A percentile compares a stretch with the other conserved stretches of the same genome.
These are phyloP conservation scores for Diaporthe sp. DNA, from an alignment of 2,329 filamentous ascomycete genomes.

Conservation along the genomic window DNA sequence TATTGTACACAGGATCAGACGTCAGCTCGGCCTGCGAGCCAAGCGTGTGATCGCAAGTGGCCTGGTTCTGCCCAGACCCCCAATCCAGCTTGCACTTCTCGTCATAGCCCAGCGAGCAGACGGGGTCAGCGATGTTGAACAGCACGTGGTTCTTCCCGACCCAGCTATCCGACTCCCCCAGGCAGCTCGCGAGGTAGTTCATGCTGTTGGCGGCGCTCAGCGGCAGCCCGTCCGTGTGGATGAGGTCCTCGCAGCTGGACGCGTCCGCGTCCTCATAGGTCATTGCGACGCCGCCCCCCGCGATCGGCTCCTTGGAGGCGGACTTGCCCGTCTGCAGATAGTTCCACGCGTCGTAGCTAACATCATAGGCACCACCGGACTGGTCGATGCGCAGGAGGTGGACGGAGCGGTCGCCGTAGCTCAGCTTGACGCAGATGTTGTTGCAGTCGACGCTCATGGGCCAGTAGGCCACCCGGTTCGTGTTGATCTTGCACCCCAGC, in stretches of 20 bases:
- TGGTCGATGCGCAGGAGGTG: slow-evolving; percentile 70
- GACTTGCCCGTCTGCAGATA: slow-evolving; percentile 62
- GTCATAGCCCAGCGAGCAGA: slow-evolving; percentile 62
- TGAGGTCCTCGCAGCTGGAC: slow-evolving; percentile 62
- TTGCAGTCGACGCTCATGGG: slow-evolving; percentile 64
- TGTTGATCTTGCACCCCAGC: slow-evolving; percentile 71
- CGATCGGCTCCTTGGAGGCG: slow-evolving; percentile 60
- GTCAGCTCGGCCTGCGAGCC: slow-evolving; percentile 55
- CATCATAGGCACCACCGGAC: slow-evolving; percentile 67
- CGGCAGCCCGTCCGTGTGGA: slow-evolving; percentile 57
- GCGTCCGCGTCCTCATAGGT: slow-evolving; percentile 60
- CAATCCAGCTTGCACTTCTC: slow-evolving; percentile 62
- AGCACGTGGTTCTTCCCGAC: slow-evolving; percentile 63
- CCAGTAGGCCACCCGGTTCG: slow-evolving; percentile 73
- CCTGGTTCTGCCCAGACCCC: slow-evolving; percentile 58
- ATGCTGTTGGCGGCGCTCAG: slow-evolving; percentile 65
- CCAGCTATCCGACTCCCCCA: slow-evolving; percentile 58
- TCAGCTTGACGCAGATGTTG: slow-evolving; percentile 69
- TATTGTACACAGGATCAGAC: slow-evolving; percentile 60
- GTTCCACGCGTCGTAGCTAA: slow-evolving; percentile 71
- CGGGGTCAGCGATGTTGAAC: slow-evolving; percentile 65
- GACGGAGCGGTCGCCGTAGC: slow-evolving; percentile 61
- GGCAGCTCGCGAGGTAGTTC: slow-evolving; percentile 64
- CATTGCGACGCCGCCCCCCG: slow-evolving; percentile 65
- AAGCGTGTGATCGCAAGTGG: slow-evolving; percentile 58